phyloP scores from a whole-genome alignment of 2,329 filamentous ascomycete genomes.

The Sclerotinia sclerotiorum region DNA sequence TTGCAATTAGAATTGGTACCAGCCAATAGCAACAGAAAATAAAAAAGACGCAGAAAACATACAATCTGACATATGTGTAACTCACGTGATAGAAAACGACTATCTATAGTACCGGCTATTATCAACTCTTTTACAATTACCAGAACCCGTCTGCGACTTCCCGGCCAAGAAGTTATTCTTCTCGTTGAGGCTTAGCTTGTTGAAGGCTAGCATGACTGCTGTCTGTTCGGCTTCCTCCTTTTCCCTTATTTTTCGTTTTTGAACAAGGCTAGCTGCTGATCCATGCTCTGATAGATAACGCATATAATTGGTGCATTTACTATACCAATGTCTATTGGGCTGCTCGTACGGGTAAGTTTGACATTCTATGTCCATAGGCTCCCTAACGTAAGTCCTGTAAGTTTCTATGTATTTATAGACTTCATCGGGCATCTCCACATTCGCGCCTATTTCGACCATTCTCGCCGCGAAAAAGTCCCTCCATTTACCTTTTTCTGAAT shows the following conservation, averaged over 20 bases:
- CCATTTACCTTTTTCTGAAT: fast-evolving
- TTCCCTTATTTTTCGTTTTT: not conserved
- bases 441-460: not conserved
- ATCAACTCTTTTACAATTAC: not conserved
- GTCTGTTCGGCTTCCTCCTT: not conserved
- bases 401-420: fast-evolving
- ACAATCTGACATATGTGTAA: not conserved
- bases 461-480: fast-evolving
- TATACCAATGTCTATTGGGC: not conserved
- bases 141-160: not conserved
- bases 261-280: fast-evolving
- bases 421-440: not conserved
- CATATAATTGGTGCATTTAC: not conserved
- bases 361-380: fast-evolving
- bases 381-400: fast-evolving
- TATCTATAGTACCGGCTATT: not conserved
- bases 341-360: not conserved
- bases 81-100: not conserved
- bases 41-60: too few species aligned
- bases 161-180: not conserved
- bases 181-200: not conserved
- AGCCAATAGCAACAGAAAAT: not conserved
- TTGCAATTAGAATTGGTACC: not conserved
- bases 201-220: not conserved
- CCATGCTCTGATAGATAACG: not conserved